Evolutionary conservation across 2,329 filamentous ascomycete genomes (phyloP).

Genomic region (Sporothrix curviconia): DNA sequence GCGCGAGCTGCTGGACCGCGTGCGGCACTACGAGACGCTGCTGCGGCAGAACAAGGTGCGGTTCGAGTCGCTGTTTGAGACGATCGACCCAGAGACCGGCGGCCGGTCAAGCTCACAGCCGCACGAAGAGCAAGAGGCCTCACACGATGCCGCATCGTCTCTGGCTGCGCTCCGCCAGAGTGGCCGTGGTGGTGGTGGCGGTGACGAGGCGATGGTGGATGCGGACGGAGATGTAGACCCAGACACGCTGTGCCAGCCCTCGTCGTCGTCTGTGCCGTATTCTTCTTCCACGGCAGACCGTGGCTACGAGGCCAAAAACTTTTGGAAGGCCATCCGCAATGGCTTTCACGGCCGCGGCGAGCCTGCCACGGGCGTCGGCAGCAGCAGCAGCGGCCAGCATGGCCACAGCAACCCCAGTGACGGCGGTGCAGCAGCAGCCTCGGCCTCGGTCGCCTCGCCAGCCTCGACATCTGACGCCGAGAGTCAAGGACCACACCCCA

Average conservation of each 20-base stretch:
- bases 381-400: neutral
- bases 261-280: neutral
- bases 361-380: neutral
- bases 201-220: neutral
- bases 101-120: too few species aligned
- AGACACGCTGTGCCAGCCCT: too few species aligned
- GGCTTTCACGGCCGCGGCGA: neutral
- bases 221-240: neutral
- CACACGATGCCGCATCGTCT: neutral
- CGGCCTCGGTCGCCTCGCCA: neutral
- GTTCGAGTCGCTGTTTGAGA: conserved; percentile 39
- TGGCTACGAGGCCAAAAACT: neutral
- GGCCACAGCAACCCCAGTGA: neutral
- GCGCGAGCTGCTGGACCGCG: conserved; percentile 48
- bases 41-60: conserved; percentile 47
- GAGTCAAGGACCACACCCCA: conserved; percentile 22
- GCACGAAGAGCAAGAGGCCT: neutral
- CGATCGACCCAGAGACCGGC: neutral
- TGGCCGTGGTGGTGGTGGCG: neutral
- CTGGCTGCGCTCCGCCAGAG: neutral
- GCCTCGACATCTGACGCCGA: conserved; percentile 15
- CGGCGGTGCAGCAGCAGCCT: neutral
- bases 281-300: neutral
- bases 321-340: neutral
- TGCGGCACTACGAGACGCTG: conserved; percentile 51